Evolutionary conservation across 2,329 filamentous ascomycete species (phyloP), one percentile per base, ranked within the genome.

Genomic region (Phialocephala sp.): DNA sequence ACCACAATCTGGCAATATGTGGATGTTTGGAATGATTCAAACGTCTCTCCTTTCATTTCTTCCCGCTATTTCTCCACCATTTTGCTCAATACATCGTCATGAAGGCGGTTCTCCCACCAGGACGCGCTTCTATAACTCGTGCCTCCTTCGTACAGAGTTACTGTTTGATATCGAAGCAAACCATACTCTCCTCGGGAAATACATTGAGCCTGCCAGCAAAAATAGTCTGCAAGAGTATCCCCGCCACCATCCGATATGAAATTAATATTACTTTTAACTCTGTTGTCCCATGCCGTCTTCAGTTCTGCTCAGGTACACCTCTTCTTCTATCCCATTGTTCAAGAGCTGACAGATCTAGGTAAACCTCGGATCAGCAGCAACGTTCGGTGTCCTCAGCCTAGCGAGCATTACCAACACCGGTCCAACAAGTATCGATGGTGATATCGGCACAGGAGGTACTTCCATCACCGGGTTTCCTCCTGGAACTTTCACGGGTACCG

Each of bases 381-480:
- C 63, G 9, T 68, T 67, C 52, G 68, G 65, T 22, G 69, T 60
- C 11, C 57, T 70, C 20, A 47, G 47, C 22, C 20, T 35, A 12
- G n/a, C 68, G 1, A 61, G 43, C 11, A 47, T 71, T 14, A 66
- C 66, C 18, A 71, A 66, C 41, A 66, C 68, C 8, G 69, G 69
- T 14, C 41, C 64, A 6, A 69, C 68, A 22, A 22, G 43, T 11
- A 60, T 71, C 32, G 63, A 35, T 32, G 69, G 68, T 52, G 60
- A 69, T 43, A 37, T 68, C 39, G 69, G 69, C 24, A 66, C 59
- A 39, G 47, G 59, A 8, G 69, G 69, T 22, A 60, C 60, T 24
- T 64, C 68, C 8, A 70, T 71, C 45, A 70, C 60, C 3, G 69
- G 69, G 14, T 70, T 71, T 50, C 66, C 65, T 8, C 66, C 68